Base-by-base conservation (phyloP, 768 basidiomycete genomes). In the Rossbeevera mucosa region DNA sequence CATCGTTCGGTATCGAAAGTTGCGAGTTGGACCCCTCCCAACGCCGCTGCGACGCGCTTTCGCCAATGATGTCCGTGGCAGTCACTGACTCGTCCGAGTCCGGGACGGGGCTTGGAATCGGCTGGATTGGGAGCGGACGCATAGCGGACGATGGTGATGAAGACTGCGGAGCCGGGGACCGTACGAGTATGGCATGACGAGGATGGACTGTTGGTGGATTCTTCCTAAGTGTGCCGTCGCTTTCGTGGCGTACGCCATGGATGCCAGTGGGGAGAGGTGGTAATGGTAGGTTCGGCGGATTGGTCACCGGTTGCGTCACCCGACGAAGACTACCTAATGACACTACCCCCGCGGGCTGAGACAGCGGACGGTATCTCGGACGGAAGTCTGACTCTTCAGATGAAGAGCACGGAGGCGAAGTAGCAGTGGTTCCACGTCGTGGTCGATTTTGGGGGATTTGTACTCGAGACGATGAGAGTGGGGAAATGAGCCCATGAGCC, bases 181-280 rank as follows among this genome's bases (percentile, higher is more conserved):
- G 52, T 18, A 44, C 9, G 18, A 56, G 56, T 25, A 61, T 54
- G 13, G 45, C 24, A 33, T n/a, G 33, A 33, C n/a, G 31, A 33
- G 7, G 33, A n/a, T 33, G n/a, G 47, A 53, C 43, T 8, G 24
- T 3, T 1, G 0, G 21, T 14, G 22, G 21, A 18, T 4, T 45
- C 28, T 46, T 20, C 14, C 40, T 24, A 18, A 13, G 20, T 2
- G 1, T 6, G 5, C n/a, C 12, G 18, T 5, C 16, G 20, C 33
- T 4, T n/a, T 53, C 26, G 9, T 38, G 45, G 2, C 41, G 21
- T 20, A 28, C 0, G 9, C 21, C 31, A 18, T 45, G 55, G 25
- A 49, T 55, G 38, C 26, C 28, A 36, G 57, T 44, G 3, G 65
- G 65, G 33, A 64, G 40, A 5, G 64, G 60, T 1, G 65, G 64